These are phyloP conservation scores for Xerophyta viscosa DNA, from an alignment of 106 monocot species.

Conservation along the genomic window DNA sequence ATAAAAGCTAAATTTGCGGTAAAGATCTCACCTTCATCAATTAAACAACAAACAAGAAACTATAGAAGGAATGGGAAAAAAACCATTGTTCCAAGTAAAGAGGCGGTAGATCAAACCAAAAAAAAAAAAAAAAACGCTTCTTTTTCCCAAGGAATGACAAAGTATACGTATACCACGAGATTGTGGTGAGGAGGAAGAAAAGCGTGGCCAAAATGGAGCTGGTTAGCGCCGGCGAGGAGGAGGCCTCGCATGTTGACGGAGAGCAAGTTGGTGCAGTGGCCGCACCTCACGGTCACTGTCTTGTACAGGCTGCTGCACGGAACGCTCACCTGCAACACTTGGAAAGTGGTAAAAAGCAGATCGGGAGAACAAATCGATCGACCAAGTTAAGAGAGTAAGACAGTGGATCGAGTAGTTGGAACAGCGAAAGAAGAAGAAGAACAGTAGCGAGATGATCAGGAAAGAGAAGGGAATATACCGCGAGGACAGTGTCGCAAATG, in stretches of 20 bases:
- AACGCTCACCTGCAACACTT: no score
- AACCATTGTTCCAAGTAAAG: no score
- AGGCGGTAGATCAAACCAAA: no score
- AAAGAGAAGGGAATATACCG: constrained; percentile 26
- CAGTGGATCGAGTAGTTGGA: no score
- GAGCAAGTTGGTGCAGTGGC: constrained; percentile 91
- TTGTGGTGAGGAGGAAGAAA: constrained; percentile 46
- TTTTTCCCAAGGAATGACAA: no score
- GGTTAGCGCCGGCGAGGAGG: constrained; percentile 50
- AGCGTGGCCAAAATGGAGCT: constrained; percentile 45
- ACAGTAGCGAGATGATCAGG: background rate
- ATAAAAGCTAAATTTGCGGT: no score
- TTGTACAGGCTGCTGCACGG: no score
- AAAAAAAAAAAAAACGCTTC: no score
- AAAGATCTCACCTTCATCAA: no score
- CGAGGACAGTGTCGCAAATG: constrained; percentile 91
- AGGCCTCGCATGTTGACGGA: constrained; percentile 89
- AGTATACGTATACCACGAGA: constrained; percentile 43
- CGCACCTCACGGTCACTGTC: constrained; percentile 92
- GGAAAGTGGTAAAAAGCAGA: constrained; percentile 47
- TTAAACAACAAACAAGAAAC: background rate
- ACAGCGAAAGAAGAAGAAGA: no score
- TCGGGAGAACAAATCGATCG: background rate
- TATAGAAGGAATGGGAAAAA: background rate
- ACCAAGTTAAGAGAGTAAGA: background rate